Conservation (phyloP, 2,329 filamentous ascomycete genomes). For the Alternaria brassicae region DNA sequence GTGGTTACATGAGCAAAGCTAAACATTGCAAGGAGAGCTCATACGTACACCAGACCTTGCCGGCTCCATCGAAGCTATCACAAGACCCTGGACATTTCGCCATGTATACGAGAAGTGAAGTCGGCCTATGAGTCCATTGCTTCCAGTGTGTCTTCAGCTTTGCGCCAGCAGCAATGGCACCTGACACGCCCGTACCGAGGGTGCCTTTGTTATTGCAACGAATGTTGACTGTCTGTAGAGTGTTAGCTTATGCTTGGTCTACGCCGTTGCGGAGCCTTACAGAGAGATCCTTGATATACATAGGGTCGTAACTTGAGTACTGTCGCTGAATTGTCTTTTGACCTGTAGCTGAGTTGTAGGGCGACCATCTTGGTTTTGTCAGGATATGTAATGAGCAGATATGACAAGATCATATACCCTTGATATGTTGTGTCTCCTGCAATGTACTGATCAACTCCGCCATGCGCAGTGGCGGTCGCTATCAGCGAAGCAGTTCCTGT, state of each 20-base stretch:
- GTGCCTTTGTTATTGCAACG: slow-evolving; percentile 43
- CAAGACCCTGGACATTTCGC: slow-evolving; percentile 59
- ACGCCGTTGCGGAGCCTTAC: slow-evolving; percentile 17
- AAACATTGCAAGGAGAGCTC: not conserved
- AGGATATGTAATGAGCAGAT: not conserved
- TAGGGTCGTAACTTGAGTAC: slow-evolving; percentile 37
- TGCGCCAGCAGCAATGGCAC: slow-evolving; percentile 57
- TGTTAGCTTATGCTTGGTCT: slow-evolving; percentile 3
- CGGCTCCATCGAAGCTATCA: slow-evolving; percentile 58
- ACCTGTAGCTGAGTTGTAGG: slow-evolving; percentile 36
- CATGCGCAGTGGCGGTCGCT: slow-evolving; percentile 32
- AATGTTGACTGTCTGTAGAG: slow-evolving; percentile 34
- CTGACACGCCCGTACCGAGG: slow-evolving; percentile 48
- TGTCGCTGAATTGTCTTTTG: slow-evolving; percentile 41
- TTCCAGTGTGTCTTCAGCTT: slow-evolving; percentile 60
- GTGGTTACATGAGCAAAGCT: slow-evolving; percentile 27
- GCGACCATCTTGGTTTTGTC: slow-evolving; percentile 30
- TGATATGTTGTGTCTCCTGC: slow-evolving; percentile 31
- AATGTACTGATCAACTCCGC: slow-evolving; percentile 38
- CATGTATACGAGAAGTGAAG: slow-evolving; percentile 63
- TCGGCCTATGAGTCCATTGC: slow-evolving; percentile 65
- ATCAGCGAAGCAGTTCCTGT: slow-evolving; percentile 30
- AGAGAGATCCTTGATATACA: slow-evolving; percentile 35
- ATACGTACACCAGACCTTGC: slow-evolving; percentile 55
- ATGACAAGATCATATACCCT: slow-evolving; percentile 26